Percentiles rank a stretch among this genome's conserved stretches.
phyloP scores from a whole-genome alignment of 1,139 yeast species.

The Saccharomyces hybrid region DNA sequence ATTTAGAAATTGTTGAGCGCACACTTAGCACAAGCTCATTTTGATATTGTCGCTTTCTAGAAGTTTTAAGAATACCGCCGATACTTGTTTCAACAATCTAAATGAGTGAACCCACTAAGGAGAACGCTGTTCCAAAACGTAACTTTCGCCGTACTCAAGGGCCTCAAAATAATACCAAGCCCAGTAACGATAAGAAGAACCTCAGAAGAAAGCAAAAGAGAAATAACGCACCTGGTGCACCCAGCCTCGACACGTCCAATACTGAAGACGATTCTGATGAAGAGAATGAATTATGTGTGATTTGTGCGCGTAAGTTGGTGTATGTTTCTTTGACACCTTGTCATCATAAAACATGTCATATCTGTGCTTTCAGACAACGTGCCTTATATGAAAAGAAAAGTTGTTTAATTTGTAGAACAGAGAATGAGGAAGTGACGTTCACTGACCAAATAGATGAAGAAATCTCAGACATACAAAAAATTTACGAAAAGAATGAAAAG shows the following conservation, averaged over 20 bases:
- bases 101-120: background rate
- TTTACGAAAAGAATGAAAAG: slow-evolving; percentile 39
- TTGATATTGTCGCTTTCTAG: background rate
- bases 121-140: slow-evolving; percentile 13
- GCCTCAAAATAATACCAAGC: slow-evolving; percentile 6
- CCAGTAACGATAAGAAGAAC: background rate
- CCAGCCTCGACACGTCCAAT: background rate
- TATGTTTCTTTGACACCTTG: slow-evolving; percentile 73
- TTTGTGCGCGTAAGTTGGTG: slow-evolving; percentile 68
- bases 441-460: slow-evolving; percentile 42
- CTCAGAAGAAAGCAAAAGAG: slow-evolving; percentile 3
- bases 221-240: background rate
- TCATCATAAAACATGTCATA: slow-evolving; percentile 76
- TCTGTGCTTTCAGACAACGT: slow-evolving; percentile 75
- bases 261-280: slow-evolving; percentile 29
- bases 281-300: slow-evolving; percentile 51
- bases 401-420: slow-evolving; percentile 81
- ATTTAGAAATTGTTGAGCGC: background rate
- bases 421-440: slow-evolving; percentile 51
- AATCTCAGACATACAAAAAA: slow-evolving; percentile 33
- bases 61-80: background rate
- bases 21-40: background rate
- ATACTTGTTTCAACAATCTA: background rate
- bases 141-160: slow-evolving; percentile 32
- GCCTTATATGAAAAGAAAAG: slow-evolving; percentile 65